Percentiles rank a stretch among this genome's conserved stretches.
Conservation (phyloP, 176 grass and related monocot genomes). For the Raddia distichophylla region DNA sequence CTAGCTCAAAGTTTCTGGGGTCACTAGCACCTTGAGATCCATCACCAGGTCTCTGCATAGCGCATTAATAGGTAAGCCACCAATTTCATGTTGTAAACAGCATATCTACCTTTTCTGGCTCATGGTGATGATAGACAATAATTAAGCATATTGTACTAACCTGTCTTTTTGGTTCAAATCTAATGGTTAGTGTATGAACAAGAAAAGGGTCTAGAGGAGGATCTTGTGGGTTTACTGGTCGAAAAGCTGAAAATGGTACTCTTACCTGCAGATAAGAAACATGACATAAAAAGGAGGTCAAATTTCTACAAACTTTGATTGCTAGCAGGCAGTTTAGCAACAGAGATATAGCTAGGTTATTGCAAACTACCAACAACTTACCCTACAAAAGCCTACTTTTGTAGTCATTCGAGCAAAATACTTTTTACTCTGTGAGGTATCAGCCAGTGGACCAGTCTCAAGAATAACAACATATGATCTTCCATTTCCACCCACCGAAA, state of each 20-base stretch:
- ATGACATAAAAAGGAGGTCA: not conserved
- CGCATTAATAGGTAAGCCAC: constrained; percentile 30
- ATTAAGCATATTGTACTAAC: constrained; percentile 46
- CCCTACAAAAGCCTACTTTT: constrained; percentile 98
- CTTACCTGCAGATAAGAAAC: constrained; percentile 70
- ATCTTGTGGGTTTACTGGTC: constrained; percentile 90
- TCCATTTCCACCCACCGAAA: constrained; percentile 97
- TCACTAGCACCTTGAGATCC: constrained; percentile 69
- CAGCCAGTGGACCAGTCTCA: constrained; percentile 89
- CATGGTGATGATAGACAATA: not conserved
- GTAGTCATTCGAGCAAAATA: constrained; percentile 95
- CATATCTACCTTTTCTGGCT: not conserved
- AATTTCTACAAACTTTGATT: constrained; percentile 18
- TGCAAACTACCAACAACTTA: constrained; percentile 54
- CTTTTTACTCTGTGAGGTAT: constrained; percentile 88
- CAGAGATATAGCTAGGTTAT: constrained; percentile 33
- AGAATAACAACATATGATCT: constrained; percentile 93
- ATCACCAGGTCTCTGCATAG: constrained; percentile 81
- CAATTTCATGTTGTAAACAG: constrained; percentile 13
- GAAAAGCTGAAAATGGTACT: constrained; percentile 97
- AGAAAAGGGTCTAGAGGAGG: constrained; percentile 97
- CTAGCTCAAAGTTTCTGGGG: constrained; percentile 87
- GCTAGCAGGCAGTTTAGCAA: constrained; percentile 20
- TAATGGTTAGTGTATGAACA: constrained; percentile 97
- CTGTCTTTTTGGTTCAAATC: constrained; percentile 97